Evolutionary conservation across 2,329 filamentous ascomycete genomes (phyloP).

Genomic region (Grosmannia huntii): DNA sequence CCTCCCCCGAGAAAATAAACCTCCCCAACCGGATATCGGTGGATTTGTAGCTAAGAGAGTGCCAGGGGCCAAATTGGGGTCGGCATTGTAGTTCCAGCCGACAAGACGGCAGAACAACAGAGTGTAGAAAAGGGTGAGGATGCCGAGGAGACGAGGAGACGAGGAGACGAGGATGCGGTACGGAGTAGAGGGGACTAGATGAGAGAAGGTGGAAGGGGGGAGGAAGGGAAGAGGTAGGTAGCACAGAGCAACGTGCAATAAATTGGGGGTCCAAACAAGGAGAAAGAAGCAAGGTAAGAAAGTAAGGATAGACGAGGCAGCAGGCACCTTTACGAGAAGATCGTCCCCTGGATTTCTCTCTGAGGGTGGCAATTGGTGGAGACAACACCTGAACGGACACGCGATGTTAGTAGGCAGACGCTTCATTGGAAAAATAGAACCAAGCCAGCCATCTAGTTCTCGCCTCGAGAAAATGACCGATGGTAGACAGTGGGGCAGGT

Average conservation of each 20-base stretch:
- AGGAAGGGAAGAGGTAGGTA: background rate
- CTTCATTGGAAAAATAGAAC: constrained; percentile 4
- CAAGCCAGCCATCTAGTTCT: constrained; percentile 5
- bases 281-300: background rate
- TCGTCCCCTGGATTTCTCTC: constrained; percentile 7
- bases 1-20: constrained; percentile 6
- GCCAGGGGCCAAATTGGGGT: constrained; percentile 5
- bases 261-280: background rate
- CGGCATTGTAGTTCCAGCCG: constrained; percentile 8
- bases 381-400: constrained; percentile 7
- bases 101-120: background rate
- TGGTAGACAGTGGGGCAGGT: constrained; percentile 13
- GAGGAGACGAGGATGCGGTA: background rate
- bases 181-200: background rate
- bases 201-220: background rate
- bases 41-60: constrained; percentile 6
- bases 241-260: background rate
- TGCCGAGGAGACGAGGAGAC: background rate
- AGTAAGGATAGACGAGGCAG: background rate
- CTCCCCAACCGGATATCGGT: constrained; percentile 5
- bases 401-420: constrained; percentile 9
- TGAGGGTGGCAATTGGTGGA: constrained; percentile 8
- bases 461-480: constrained; percentile 7
- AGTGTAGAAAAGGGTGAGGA: background rate
- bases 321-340: constrained; percentile 9